A percentile compares a stretch with the other conserved stretches of the same genome.
Evolutionary conservation across 129 eudicot species (phyloP).

Genomic region (Oenanthe sinensis): DNA sequence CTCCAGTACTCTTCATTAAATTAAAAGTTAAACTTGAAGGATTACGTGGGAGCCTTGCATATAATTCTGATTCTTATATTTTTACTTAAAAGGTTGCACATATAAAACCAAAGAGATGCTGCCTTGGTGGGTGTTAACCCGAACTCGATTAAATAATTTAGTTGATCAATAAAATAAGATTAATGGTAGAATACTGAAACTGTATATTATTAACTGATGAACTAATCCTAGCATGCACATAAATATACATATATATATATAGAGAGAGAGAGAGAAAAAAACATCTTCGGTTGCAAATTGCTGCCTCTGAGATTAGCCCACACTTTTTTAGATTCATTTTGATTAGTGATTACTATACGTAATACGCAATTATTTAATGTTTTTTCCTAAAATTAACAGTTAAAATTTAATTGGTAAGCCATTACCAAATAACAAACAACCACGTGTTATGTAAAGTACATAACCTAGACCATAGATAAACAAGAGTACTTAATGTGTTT

Average conservation of each 20-base stretch:
- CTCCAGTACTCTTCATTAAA: not conserved
- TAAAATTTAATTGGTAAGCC: not conserved
- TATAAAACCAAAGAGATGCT: not conserved
- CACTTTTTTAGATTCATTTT: conserved; percentile 6
- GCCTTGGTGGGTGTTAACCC: conserved; percentile 3
- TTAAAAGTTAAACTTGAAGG: not conserved
- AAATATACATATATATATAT: not conserved
- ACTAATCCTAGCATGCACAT: not conserved
- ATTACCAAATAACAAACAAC: conserved; percentile 10
- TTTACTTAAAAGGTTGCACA: not conserved
- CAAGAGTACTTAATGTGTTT: not conserved
- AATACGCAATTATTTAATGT: not conserved
- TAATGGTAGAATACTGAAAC: conserved; percentile 3
- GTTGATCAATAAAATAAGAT: not conserved
- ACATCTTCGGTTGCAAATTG: conserved; percentile 5
- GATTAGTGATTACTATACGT: not conserved
- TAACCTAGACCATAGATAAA: conserved; percentile 10
- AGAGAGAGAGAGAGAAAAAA: no score
- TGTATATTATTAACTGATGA: not conserved
- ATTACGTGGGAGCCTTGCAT: not conserved
- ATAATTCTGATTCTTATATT: not conserved
- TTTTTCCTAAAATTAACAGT: not conserved
- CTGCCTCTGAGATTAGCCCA: conserved; percentile 4
- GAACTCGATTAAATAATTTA: not conserved
- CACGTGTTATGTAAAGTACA: not conserved